Base-by-base conservation (phyloP, 176 grass and related monocot genomes). In the Aegilops speltoides region DNA sequence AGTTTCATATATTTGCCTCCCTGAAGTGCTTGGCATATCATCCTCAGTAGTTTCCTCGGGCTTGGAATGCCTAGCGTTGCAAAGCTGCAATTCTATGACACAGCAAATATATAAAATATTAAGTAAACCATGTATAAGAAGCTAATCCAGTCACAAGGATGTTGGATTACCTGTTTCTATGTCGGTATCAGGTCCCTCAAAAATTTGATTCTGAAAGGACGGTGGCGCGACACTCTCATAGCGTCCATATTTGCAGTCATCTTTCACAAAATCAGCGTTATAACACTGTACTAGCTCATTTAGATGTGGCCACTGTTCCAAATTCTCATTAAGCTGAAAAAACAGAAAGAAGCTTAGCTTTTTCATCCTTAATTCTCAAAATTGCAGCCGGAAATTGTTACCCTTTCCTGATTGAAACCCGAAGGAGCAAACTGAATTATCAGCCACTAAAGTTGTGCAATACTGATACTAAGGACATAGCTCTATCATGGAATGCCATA, bases 271-370 rank as follows among this genome's bases (percentile, higher is more conserved):
- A 86, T 99, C 92, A 84, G 94, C 90, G 66, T 93, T 99, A 67
- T 96, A 96, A 79, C 94, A 96, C 46, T 96, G 97, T 86, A 96
- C 88, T 83, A 99, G 86, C 62, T 99, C 97, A 80, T 91, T 99
- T 43, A 99, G 88, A 90, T 99, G 97, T 78, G 97, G 97, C 97
- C 94, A 99, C 41, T 99, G 94, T 17, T 99, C 97, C 89, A 99
- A 85, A 82, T 85, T 99, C 84, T 99, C 94, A 89, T 99, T 93
- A 61, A 99, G 78, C 97, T 99, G 89, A 82, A 85, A 90, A 37
- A 16, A 83, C 74, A 86, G 74, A 72, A 67, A 36, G 68, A 12
- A 29, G 37, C 15, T 85, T 76, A 76, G 84, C 38, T 71, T 86
- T 65, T 62, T 31, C 28, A 50, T 19, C 62, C 12, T 72, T 28